phyloP scores from a whole-genome alignment of 305 asterid species.

The Fraxinus baroniana region DNA sequence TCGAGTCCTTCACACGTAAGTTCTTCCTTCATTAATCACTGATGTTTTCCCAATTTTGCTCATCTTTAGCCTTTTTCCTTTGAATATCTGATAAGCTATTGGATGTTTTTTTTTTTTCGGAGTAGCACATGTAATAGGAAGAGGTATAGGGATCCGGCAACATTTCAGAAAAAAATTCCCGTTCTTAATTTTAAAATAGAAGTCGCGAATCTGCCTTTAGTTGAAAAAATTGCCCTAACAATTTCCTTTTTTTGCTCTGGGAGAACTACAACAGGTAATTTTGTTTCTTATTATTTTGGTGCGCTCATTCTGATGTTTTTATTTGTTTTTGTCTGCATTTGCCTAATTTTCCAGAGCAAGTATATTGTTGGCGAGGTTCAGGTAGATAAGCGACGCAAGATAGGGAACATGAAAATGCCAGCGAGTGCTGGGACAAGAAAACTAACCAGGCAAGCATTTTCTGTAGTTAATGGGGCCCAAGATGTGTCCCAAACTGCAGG shows the following conservation, averaged over 20 bases:
- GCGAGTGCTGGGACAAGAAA: conserved; percentile 42
- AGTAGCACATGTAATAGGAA: neutral
- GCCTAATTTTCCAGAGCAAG: conserved; percentile 43
- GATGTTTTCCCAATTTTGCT: neutral
- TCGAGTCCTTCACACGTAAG: conserved; percentile 44
- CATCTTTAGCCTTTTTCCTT: neutral
- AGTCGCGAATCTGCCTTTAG: neutral
- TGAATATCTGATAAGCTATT: neutral
- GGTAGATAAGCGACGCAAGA: conserved; percentile 68
- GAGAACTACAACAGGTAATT: neutral
- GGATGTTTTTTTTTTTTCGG: neutral
- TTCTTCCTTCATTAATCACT: neutral
- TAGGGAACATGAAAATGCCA: conserved; percentile 61
- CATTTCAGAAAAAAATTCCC: neutral
- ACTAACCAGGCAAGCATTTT: conserved; percentile 62
- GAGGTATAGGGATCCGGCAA: neutral
- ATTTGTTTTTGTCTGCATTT: neutral
- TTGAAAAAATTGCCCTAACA: neutral
- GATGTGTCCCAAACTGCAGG: conserved; percentile 59
- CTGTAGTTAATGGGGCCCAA: conserved; percentile 76
- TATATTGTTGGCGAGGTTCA: conserved; percentile 46
- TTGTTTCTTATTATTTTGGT: neutral
- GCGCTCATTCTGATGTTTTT: neutral
- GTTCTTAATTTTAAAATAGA: neutral
- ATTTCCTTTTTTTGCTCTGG: neutral